Evolutionary conservation across 768 basidiomycete species (phyloP).

Genomic region (Suillus subluteus): DNA sequence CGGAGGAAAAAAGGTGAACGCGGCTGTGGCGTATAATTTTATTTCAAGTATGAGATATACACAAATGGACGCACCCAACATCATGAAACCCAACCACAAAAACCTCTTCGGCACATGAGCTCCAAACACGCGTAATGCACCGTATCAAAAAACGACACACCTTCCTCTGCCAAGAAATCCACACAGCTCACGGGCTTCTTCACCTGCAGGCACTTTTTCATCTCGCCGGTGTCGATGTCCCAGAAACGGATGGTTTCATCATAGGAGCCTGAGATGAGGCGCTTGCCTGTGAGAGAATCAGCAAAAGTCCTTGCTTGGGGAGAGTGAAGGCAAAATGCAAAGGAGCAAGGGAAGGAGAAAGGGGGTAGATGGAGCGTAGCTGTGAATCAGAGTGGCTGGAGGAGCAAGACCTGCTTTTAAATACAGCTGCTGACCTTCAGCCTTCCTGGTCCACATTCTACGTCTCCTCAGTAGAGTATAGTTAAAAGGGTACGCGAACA

Average conservation of each 20-base stretch:
- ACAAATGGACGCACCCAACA: constrained; percentile 64
- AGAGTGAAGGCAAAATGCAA: not conserved
- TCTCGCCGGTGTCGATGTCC: constrained; percentile 72
- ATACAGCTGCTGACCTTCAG: not conserved
- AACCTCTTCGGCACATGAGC: constrained; percentile 57
- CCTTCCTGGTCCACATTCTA: not conserved
- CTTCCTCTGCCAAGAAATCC: constrained; percentile 82
- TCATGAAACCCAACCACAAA: constrained; percentile 94
- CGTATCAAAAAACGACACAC: constrained; percentile 35
- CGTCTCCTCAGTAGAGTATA: not conserved
- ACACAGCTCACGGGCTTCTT: constrained; percentile 93
- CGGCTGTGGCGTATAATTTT: constrained; percentile 49
- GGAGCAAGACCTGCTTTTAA: not conserved
- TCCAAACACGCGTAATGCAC: not conserved
- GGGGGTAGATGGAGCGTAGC: not conserved
- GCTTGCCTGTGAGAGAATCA: constrained; percentile 50
- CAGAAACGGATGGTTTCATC: constrained; percentile 93
- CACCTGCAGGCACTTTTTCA: constrained; percentile 77
- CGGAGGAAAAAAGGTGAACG: constrained; percentile 85
- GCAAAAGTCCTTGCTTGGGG: not conserved
- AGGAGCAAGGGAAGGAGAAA: not conserved
- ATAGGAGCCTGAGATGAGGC: constrained; percentile 87
- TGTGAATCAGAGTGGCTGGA: not conserved
- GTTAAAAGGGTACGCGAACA: not conserved
- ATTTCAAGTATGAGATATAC: not conserved